Evolutionary conservation across 306 rosid genomes (phyloP).

Genomic region (Cucurbita ficifolia): DNA sequence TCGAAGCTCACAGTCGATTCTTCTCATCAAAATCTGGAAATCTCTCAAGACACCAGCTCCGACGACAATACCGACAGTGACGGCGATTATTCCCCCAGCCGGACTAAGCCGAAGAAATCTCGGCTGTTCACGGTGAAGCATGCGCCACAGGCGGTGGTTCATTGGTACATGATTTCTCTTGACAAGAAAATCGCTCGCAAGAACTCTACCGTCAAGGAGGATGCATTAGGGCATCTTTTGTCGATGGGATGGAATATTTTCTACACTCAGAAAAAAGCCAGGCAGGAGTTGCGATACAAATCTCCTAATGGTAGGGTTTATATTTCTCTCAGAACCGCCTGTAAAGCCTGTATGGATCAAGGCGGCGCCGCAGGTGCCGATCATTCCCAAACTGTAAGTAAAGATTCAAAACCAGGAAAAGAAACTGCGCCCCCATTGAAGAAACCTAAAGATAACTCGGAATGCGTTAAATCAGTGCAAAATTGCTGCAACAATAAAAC

Average conservation of each 20-base stretch:
- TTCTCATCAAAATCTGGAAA: background rate
- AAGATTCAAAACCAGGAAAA: background rate
- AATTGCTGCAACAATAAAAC: background rate
- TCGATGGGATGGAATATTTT: conserved; percentile 40
- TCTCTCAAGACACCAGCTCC: background rate
- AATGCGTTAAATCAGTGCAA: background rate
- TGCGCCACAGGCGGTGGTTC: conserved; percentile 32
- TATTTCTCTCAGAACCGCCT: conserved; percentile 40
- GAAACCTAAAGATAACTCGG: background rate
- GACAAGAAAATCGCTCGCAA: background rate
- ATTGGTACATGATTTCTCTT: conserved; percentile 16
- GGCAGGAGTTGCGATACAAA: conserved; percentile 36
- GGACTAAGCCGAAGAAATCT: background rate
- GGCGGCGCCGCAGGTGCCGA: background rate
- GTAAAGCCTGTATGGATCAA: conserved; percentile 21
- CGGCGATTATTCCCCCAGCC: background rate
- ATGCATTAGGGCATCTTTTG: conserved; percentile 40
- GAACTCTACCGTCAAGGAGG: background rate
- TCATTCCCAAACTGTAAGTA: background rate
- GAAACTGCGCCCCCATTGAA: background rate
- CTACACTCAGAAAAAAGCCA: conserved; percentile 11
- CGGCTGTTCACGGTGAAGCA: background rate
- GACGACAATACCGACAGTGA: background rate
- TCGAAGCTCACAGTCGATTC: background rate
- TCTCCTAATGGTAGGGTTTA: conserved; percentile 30